Percentiles rank a stretch among this genome's conserved stretches.
These are phyloP conservation scores for Geosmithia putterillii DNA, from an alignment of 2,329 filamentous ascomycete species.

Conservation along the genomic window DNA sequence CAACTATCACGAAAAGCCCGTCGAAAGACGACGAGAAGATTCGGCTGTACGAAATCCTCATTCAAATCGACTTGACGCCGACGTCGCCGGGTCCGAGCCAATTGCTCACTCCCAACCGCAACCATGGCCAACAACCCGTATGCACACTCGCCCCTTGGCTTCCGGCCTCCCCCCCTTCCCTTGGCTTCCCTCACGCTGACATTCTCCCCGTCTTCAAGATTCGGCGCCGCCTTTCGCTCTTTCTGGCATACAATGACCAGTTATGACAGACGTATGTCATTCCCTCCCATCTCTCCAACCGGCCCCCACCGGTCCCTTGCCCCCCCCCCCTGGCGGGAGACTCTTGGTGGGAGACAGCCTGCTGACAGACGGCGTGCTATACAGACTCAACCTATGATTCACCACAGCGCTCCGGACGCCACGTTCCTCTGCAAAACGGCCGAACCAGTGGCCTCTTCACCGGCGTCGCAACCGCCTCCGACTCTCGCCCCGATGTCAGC, in stretches of 20 bases:
- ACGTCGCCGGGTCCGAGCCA: background rate
- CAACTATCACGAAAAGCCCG: background rate
- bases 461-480: conserved; percentile 77
- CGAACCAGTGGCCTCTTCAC: conserved; percentile 66
- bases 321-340: no score
- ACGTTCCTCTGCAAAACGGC: conserved; percentile 77
- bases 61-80: background rate
- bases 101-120: background rate
- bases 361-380: background rate
- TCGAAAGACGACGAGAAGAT: background rate
- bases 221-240: conserved; percentile 65
- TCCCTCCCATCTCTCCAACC: background rate
- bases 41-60: no score
- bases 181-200: background rate
- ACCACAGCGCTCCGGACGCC: conserved; percentile 79
- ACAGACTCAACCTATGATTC: conserved; percentile 87
- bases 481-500: conserved; percentile 76
- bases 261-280: conserved; percentile 50
- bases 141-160: conserved; percentile 4
- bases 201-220: conserved; percentile 22
- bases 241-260: conserved; percentile 91
- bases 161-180: no score
- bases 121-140: conserved; percentile 11
- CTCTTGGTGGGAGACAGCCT: no score
- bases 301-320: conserved; percentile 1